These are phyloP conservation scores for Cymbopogon citratus DNA, from an alignment of 176 grass and related monocot species.

Conservation along the genomic window DNA sequence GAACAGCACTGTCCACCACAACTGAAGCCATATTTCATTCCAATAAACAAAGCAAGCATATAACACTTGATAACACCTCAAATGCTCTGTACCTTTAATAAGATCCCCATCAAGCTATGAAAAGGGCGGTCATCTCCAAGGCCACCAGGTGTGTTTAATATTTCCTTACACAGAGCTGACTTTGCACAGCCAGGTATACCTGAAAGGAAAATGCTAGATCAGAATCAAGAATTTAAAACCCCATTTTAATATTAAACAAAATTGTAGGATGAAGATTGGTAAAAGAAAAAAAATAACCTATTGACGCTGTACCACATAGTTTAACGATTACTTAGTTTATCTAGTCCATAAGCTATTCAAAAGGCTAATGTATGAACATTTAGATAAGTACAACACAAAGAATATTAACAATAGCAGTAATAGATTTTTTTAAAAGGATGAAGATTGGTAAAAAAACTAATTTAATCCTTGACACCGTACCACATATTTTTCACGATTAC, in stretches of 20 bases:
- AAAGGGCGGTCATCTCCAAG: constrained; percentile 89
- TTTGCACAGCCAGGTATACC: constrained; percentile 99
- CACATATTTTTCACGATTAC: neutral
- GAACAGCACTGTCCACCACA: neutral
- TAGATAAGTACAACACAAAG: neutral
- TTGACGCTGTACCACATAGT: neutral
- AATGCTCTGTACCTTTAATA: constrained; percentile 73
- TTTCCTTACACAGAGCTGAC: constrained; percentile 90
- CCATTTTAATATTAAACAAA: neutral
- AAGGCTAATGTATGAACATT: neutral
- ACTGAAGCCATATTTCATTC: neutral
- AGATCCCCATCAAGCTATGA: constrained; percentile 92
- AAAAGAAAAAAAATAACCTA: neutral
- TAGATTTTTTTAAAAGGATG: neutral
- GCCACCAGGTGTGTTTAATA: constrained; percentile 60
- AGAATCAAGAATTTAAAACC: neutral
- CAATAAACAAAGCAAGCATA: constrained; percentile 4
- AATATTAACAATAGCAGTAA: neutral
- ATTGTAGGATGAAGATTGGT: neutral
- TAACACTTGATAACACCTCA: neutral
- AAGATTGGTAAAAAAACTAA: neutral
- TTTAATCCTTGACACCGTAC: no score
- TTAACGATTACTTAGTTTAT: neutral
- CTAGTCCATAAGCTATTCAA: neutral
- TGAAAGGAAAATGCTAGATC: constrained; percentile 34